These are phyloP conservation scores for Cercospora nicotianae DNA, from an alignment of 2,329 filamentous ascomycete genomes.

Conservation along the genomic window DNA sequence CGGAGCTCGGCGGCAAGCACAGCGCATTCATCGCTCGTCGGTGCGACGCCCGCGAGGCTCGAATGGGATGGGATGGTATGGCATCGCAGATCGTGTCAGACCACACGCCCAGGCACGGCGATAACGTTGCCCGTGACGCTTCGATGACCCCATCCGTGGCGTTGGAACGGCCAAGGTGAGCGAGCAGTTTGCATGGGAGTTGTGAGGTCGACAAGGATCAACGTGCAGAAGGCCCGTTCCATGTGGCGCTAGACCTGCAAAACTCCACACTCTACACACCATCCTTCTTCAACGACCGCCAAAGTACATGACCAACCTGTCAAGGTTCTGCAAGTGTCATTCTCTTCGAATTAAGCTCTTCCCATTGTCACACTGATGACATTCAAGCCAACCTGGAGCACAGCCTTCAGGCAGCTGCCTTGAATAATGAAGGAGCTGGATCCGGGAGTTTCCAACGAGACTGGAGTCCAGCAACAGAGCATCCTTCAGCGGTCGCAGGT, in stretches of 20 bases:
- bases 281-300: neutral
- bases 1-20: neutral
- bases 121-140: conserved; percentile 4
- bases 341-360: neutral
- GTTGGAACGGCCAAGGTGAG: conserved; percentile 1
- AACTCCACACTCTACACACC: neutral
- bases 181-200: neutral
- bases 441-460: neutral
- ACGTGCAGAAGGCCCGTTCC: neutral
- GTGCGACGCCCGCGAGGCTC: neutral
- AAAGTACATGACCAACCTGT: neutral
- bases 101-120: neutral
- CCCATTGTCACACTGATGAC: neutral
- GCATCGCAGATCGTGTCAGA: neutral
- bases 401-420: neutral
- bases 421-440: neutral
- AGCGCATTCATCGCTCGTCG: neutral
- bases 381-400: neutral
- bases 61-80: neutral
- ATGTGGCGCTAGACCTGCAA: neutral
- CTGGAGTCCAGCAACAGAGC: neutral
- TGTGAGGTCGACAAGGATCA: neutral
- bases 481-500: neutral
- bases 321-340: neutral
- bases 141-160: conserved; percentile 5